Evolutionary conservation across 306 rosid species (phyloP).

Genomic region (Trifolium dubium): DNA sequence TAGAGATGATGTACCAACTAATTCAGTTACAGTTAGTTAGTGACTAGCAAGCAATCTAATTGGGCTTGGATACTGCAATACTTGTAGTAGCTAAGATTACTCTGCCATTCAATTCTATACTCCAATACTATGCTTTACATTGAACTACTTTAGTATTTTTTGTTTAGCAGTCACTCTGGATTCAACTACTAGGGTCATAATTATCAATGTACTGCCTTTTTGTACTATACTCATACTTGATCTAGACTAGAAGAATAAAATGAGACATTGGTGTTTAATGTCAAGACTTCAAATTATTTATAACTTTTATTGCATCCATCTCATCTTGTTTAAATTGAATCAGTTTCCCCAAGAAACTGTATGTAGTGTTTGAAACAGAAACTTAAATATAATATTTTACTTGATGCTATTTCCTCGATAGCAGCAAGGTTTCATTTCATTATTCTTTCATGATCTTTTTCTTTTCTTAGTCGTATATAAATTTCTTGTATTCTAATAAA

Average conservation of each 20-base stretch:
- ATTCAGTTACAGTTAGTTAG: background rate
- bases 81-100: background rate
- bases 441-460: slow-evolving; percentile 10
- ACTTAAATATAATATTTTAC: background rate
- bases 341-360: background rate
- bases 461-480: slow-evolving; percentile 26
- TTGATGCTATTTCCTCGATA: background rate
- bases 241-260: background rate
- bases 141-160: background rate
- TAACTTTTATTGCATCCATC: background rate
- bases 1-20: background rate
- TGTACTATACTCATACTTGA: background rate
- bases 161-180: background rate
- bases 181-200: background rate
- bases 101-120: background rate
- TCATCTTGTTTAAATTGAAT: background rate
- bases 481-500: slow-evolving; percentile 31
- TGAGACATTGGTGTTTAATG: background rate
- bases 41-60: background rate
- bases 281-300: background rate
- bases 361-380: slow-evolving; percentile 1
- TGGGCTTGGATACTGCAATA: background rate
- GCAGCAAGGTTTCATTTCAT: background rate
- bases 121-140: background rate
- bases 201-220: background rate